A percentile compares a stretch with the other conserved stretches of the same genome.
phyloP scores from a whole-genome alignment of 2,329 filamentous ascomycete species.

The Colletotrichum zoysiae region DNA sequence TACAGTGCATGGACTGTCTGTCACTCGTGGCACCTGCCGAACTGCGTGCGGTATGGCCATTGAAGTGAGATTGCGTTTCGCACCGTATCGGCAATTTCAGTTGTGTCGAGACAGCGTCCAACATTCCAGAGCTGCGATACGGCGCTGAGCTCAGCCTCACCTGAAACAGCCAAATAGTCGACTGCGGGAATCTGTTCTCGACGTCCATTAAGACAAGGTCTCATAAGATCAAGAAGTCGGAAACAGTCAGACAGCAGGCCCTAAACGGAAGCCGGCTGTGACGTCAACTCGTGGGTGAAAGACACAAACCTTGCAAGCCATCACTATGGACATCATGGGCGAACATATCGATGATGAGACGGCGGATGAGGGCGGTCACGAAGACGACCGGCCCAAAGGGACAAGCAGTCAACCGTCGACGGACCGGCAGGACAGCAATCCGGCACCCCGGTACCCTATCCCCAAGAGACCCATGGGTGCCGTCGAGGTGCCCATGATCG shows the following conservation, averaged over 20 bases:
- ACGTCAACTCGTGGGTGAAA: background rate
- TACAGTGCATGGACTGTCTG: slow-evolving; percentile 15
- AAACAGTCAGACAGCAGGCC: slow-evolving; percentile 4
- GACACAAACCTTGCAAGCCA: slow-evolving; percentile 2
- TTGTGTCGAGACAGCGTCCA: slow-evolving; percentile 21
- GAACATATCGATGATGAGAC: slow-evolving; percentile 10
- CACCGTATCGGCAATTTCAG: slow-evolving; percentile 30
- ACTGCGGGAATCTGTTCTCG: background rate
- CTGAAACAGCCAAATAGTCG: background rate
- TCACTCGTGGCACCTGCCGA: background rate
- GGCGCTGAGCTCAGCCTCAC: background rate
- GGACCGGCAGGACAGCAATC: slow-evolving; percentile 13
- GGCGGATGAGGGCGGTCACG: slow-evolving; percentile 1
- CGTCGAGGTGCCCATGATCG: slow-evolving; percentile 59
- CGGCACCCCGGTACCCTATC: slow-evolving; percentile 49
- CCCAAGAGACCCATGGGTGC: slow-evolving; percentile 53
- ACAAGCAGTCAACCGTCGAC: background rate
- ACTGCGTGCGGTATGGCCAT: background rate
- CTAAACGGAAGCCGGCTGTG: slow-evolving; percentile 5
- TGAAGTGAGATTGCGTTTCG: slow-evolving; percentile 8
- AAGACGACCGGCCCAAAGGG: background rate
- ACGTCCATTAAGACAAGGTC: background rate
- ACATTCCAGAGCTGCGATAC: slow-evolving; percentile 31
- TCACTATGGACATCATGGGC: slow-evolving; percentile 35
- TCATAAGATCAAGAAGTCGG: slow-evolving; percentile 2